Conservation (phyloP, 2,329 filamentous ascomycete species). For the Ophiostoma quercus region DNA sequence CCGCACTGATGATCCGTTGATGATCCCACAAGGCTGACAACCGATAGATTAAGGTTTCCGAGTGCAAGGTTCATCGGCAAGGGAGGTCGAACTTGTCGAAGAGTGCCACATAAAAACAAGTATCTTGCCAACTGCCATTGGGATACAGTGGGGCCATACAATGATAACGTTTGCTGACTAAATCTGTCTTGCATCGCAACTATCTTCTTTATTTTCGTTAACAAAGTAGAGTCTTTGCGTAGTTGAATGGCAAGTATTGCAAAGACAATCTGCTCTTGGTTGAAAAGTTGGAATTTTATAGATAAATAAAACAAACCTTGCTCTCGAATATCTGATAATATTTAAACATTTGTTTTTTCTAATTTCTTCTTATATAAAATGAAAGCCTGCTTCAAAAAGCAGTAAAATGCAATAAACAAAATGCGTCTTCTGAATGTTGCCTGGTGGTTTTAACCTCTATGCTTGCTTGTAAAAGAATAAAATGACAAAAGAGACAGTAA, state of each 20-base stretch:
- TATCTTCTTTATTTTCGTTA: too few relatives aligned
- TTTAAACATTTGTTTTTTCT: too few relatives aligned
- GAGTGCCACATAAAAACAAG: conserved; percentile 12
- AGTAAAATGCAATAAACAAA: not conserved
- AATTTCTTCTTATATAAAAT: not conserved
- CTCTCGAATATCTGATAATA: too few relatives aligned
- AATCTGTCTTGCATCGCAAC: too few relatives aligned
- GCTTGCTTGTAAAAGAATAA: not conserved
- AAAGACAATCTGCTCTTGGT: too few relatives aligned
- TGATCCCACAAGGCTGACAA: conserved; percentile 7
- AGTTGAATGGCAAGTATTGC: too few relatives aligned
- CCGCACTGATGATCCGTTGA: not conserved
- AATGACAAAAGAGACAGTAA: not conserved
- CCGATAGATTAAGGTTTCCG: not conserved
- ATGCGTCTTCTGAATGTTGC: not conserved
- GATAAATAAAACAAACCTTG: too few relatives aligned
- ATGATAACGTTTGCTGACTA: too few relatives aligned
- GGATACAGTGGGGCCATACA: too few relatives aligned
- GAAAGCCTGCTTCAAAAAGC: not conserved
- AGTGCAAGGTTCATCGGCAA: not conserved
- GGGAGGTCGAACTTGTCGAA: not conserved
- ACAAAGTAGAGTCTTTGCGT: too few relatives aligned
- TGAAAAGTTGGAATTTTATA: too few relatives aligned
- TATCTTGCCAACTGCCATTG: too few relatives aligned
- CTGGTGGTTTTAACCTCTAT: not conserved